A percentile compares a stretch with the other conserved stretches of the same genome.
These are phyloP conservation scores for Clonostachys rosea DNA, from an alignment of 2,329 filamentous ascomycete genomes.

Conservation along the genomic window DNA sequence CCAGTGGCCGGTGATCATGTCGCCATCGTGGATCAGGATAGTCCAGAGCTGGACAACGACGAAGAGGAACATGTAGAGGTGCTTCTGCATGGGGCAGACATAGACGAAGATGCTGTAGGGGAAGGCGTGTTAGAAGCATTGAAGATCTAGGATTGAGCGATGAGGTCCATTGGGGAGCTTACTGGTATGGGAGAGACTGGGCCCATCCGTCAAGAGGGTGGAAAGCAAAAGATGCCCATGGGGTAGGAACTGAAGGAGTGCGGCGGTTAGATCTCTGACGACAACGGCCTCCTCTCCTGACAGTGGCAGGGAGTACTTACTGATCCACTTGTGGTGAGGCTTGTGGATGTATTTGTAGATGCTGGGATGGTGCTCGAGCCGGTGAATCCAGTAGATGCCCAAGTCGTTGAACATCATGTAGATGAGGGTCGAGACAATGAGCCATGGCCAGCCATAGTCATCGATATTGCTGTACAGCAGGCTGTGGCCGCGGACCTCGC, in stretches of 20 bases:
- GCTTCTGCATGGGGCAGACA: conserved; percentile 38
- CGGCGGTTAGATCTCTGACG: conserved; percentile 10
- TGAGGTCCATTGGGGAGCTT: no score
- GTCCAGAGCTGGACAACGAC: conserved; percentile 40
- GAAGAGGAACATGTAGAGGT: conserved; percentile 38
- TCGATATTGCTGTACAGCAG: conserved; percentile 26
- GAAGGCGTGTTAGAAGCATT: conserved; percentile 11
- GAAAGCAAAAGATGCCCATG: conserved; percentile 40
- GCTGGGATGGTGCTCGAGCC: conserved; percentile 36
- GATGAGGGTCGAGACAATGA: conserved; percentile 27
- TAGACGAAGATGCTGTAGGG: conserved; percentile 26
- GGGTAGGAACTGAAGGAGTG: conserved; percentile 25
- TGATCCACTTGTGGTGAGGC: conserved; percentile 44
- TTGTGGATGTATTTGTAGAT: conserved; percentile 42
- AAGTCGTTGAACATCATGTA: conserved; percentile 41
- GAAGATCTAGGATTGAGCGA: no score
- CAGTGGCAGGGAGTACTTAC: no score
- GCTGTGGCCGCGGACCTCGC: conserved; percentile 40
- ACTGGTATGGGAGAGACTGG: conserved; percentile 39
- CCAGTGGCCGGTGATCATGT: conserved; percentile 37
- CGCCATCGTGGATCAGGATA: conserved; percentile 42
- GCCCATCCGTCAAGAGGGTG: conserved; percentile 40
- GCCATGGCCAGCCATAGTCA: conserved; percentile 15
- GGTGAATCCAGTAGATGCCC: conserved; percentile 42
- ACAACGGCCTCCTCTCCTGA: conserved; percentile 10